Conservation (phyloP, 176 grass and related monocot species). For the Aechmea fasciata region DNA sequence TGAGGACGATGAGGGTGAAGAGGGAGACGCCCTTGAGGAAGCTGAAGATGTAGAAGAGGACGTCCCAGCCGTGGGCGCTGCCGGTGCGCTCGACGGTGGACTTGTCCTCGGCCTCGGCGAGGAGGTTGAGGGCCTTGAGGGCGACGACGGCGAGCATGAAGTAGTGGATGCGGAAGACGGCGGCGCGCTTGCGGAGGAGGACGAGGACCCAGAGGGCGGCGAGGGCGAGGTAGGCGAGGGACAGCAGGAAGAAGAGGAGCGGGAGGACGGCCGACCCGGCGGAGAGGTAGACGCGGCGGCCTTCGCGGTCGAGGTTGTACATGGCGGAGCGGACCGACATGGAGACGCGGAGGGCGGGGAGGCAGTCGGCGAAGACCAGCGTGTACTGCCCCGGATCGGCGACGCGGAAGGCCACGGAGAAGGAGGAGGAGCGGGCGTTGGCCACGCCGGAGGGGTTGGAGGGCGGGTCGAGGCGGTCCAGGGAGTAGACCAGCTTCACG, state of each 20-base stretch:
- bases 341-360: conserved; percentile 49
- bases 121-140: conserved; percentile 77
- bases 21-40: conserved; percentile 95
- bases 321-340: conserved; percentile 84
- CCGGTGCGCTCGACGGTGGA: conserved; percentile 88
- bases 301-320: conserved; percentile 72
- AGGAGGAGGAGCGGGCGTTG: conserved; percentile 66
- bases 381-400: conserved; percentile 75
- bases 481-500: conserved; percentile 69
- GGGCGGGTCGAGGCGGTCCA: conserved; percentile 56
- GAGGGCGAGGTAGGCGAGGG: conserved; percentile 53
- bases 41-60: conserved; percentile 95
- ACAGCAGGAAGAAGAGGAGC: conserved; percentile 70
- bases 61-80: conserved; percentile 89
- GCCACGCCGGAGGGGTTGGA: conserved; percentile 56
- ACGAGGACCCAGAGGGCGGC: conserved; percentile 54
- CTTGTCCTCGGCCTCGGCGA: conserved; percentile 89
- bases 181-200: conserved; percentile 61
- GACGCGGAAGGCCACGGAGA: conserved; percentile 32
- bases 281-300: conserved; percentile 68
- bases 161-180: conserved; percentile 94
- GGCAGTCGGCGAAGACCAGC: conserved; percentile 93
- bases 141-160: conserved; percentile 93
- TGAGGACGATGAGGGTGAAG: conserved; percentile 94
- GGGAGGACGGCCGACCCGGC: conserved; percentile 60